Evolutionary conservation across 129 eudicot species (phyloP), one percentile per base, ranked within the genome.

Genomic region (Chrysanthemum seticuspe): DNA sequence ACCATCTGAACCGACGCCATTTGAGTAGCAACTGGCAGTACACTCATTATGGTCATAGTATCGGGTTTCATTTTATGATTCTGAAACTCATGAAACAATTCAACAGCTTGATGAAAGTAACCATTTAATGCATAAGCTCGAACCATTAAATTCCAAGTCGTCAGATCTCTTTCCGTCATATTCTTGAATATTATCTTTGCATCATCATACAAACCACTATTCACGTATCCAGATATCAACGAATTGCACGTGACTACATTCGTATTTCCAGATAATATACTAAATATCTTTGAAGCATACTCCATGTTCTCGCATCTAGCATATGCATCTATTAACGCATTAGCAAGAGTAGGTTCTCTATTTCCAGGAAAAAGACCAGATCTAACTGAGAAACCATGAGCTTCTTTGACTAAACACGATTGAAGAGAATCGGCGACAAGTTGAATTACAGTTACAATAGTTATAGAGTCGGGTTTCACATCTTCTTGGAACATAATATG

Each of bases 131-230:
- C 91, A 73, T 76, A 83, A 18, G 68, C 97, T 44, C 83, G 86
- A 71, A 93, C 81, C 96, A 93, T 93, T 73, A 88, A 83, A 76
- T 90, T 93, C 95, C 96, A 90, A 11, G 98, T 82, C n/a, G 89
- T 86, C 51, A 90, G 69, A 79, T 87, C 97, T 71, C 74, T 86
- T 64, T 74, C 88, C 0, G 79, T 47, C 89, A 85, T 87, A 23
- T 23, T 76, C 40, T 70, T 71, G 71, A 87, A 87, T 76, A 84
- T 71, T n/a, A 12, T 71, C 25, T 67, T 45, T 25, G 97, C 97
- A 14, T 71, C 71, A 14, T 76, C 74, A 34, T 74, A 81, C 13
- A 73, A 83, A 65, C 91, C 89, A 31, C 74, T 63, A 56, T 67
- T 77, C 36, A 85, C 78, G 52, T 75, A 87, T 52, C 89, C 96